Conservation (phyloP, 176 grass and related monocot species). For the Oryza officinalis region DNA sequence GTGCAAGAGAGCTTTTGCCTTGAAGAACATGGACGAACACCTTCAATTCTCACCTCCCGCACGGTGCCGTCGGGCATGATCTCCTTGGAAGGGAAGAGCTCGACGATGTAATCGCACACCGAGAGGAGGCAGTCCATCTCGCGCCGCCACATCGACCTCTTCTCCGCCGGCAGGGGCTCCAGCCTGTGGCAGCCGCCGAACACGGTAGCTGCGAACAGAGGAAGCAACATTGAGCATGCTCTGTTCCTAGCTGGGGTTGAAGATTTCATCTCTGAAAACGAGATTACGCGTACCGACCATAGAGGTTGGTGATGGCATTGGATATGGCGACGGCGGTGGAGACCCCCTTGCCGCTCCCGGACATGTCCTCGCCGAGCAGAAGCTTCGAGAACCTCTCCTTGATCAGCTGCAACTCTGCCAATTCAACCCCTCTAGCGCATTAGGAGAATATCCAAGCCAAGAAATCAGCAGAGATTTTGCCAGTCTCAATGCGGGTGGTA, state of each 20-base stretch:
- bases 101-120: constrained; percentile 84
- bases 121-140: constrained; percentile 91
- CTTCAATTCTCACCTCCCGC: constrained; percentile 39
- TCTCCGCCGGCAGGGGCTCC: constrained; percentile 66
- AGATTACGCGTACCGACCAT: constrained; percentile 37
- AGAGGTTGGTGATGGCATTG: constrained; percentile 97
- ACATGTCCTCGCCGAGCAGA: constrained; percentile 94
- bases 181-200: constrained; percentile 84
- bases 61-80: constrained; percentile 55
- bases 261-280: background rate
- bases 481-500: background rate
- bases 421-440: constrained; percentile 14
- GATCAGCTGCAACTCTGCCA: constrained; percentile 65
- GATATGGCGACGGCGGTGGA: constrained; percentile 78
- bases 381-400: constrained; percentile 96
- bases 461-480: background rate
- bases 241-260: background rate
- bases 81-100: constrained; percentile 76
- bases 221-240: background rate
- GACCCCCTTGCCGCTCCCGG: constrained; percentile 82
- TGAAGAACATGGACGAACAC: background rate
- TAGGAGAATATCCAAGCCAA: background rate
- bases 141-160: constrained; percentile 79
- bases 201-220: constrained; percentile 67
- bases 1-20: background rate